phyloP scores from a whole-genome alignment of 2,329 filamentous ascomycete genomes.

The Uncinocarpus reesii region DNA sequence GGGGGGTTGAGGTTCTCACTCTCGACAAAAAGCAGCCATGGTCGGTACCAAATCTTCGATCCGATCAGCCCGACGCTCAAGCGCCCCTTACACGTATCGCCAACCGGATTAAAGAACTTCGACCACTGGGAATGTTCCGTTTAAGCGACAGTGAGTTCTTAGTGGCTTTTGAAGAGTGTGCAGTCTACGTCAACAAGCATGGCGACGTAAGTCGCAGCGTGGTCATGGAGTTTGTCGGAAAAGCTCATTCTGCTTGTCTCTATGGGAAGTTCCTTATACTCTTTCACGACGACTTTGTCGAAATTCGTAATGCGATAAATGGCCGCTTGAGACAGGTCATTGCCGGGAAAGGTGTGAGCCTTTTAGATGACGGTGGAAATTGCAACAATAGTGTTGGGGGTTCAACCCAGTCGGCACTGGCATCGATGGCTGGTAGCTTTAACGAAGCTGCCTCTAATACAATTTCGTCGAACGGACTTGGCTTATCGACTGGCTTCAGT shows the following conservation, averaged over 20 bases:
- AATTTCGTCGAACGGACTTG: constrained; percentile 27
- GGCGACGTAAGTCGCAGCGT: constrained; percentile 88
- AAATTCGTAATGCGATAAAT: constrained; percentile 94
- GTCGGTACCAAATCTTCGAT: constrained; percentile 71
- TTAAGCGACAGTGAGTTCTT: constrained; percentile 87
- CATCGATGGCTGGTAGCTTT: constrained; percentile 23
- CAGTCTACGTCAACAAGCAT: constrained; percentile 96
- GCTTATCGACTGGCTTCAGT: constrained; percentile 25
- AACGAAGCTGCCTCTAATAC: constrained; percentile 18
- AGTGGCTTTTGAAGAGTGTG: constrained; percentile 88
- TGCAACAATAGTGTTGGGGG: constrained; percentile 49
- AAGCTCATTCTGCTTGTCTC: constrained; percentile 74
- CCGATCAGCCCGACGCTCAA: constrained; percentile 49
- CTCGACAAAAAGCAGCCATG: constrained; percentile 94
- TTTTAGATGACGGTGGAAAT: constrained; percentile 69
- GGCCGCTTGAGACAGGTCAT: constrained; percentile 89
- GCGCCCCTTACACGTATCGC: constrained; percentile 72
- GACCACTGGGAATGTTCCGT: constrained; percentile 90
- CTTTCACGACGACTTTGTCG: constrained; percentile 93
- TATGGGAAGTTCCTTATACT: constrained; percentile 85
- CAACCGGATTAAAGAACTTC: constrained; percentile 67
- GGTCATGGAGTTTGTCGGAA: constrained; percentile 98
- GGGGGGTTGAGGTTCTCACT: constrained; percentile 90
- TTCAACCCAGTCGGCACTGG: constrained; percentile 21
- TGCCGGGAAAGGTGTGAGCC: constrained; percentile 76